Conservation (phyloP, 257 asterid genomes). For the Marsdenia floribunda region DNA sequence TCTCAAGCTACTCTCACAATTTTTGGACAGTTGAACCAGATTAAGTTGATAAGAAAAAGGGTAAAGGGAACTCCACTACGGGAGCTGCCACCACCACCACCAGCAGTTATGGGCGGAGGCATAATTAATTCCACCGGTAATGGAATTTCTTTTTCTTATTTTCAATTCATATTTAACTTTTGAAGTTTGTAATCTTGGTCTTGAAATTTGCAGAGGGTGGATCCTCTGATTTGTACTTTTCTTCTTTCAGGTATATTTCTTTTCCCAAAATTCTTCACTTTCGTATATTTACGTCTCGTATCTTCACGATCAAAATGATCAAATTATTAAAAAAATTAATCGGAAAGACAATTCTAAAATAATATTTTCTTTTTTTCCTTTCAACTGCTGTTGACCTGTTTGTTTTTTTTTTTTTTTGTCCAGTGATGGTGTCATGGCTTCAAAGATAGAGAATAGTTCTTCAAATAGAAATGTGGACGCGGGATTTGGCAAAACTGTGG, state of each 20-base stretch:
- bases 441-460: conserved; percentile 24
- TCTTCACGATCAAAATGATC: too few relatives aligned
- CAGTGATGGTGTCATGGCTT: conserved; percentile 30
- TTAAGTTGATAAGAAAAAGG: background rate
- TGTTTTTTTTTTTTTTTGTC: conserved; percentile 6
- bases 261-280: background rate
- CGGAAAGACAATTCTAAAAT: too few relatives aligned
- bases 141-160: background rate
- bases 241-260: conserved; percentile 30
- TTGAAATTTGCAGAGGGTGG: conserved; percentile 38
- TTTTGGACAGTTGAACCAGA: background rate
- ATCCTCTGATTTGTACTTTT: conserved; percentile 21
- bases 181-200: background rate
- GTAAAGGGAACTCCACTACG: background rate
- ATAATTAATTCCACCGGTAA: conserved; percentile 30
- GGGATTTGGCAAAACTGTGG: conserved; percentile 18
- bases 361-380: background rate
- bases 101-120: conserved; percentile 54
- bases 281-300: too few relatives aligned
- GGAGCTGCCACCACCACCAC: too few relatives aligned
- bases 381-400: background rate
- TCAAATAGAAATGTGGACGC: conserved; percentile 15
- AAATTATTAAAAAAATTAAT: too few relatives aligned
- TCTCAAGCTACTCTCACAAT: background rate
- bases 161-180: background rate